Evolutionary conservation across 805 yeast genomes (phyloP), one percentile per base, ranked within the genome.

Genomic region (Candida verbasci): DNA sequence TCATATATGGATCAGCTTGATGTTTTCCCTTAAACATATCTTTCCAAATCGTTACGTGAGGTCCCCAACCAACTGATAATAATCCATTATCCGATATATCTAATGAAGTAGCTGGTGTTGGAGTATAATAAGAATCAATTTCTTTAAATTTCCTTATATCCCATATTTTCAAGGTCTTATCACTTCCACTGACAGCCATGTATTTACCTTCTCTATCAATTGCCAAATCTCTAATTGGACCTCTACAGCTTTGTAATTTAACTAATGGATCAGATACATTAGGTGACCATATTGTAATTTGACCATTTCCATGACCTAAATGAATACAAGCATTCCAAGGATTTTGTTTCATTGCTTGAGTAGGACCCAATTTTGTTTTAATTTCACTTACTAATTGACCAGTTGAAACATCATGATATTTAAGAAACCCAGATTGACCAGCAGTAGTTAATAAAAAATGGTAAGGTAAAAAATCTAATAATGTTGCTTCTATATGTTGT

Each of bases 241-340:
- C 98, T 47, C 88, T 71, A 41, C 86, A 76, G 6, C 85, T 73
- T 48, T 85, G 84, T 28, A 93, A 60, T 55, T 86, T 87, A 3
- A 78, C 97, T 42, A 91, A 65, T 1, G 97, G 94, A 6, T 86
- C 76, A 6, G 87, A 69, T 81, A 85, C 80, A 34, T 80, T 76
- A 6, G 98, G 98, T 0, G 96, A 75, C 97, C 97, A 93, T 31
- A 93, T 63, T 0, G 97, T 74, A 0, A 93, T 95, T 6, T 87
- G 81, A 41, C 98, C 98, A 53, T 86, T 91, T 8, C 84, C 75
- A 55, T 89, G 97, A 23, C 98, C 98, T 40, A 88, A 70, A 57
- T 93, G 95, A 67, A 89, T 78, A 11, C 91, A 85, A 0, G 97
- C 98, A 56, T 93, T 93, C 84, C 94, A 87, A 3, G 96, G 95